Base-by-base conservation (phyloP, 495 filamentous ascomycete species). In the Hypoxylon fragiforme region DNA sequence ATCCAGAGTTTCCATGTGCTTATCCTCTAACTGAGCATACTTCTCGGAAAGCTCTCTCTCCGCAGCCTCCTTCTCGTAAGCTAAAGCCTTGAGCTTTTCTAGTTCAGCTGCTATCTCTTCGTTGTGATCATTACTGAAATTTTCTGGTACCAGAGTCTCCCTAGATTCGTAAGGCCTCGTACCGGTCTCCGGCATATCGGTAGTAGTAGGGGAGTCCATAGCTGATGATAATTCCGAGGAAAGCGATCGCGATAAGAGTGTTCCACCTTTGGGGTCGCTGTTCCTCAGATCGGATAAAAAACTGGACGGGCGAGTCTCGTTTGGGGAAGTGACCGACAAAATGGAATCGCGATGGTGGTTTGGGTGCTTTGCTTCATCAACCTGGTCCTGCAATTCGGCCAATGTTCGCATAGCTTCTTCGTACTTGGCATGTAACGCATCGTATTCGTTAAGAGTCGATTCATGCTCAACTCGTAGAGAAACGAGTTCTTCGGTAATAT, bases 221-320 rank as follows among this genome's bases (percentile, higher is more conserved):
- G 79, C 90, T 77, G 87, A 97, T 75, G 90, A 96, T 71, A 96
- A 85, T 73, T 97, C 92, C 83, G 91, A 92, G 54, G 89, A 96
- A 67, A 97, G 89, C 72, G 92, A 96, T 70, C 87, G 91, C 82
- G 90, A 91, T 65, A 81, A 85, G 75, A 89, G 89, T 73, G 77
- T 85, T 75, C 84, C 87, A 78, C 83, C 79, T 70, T 84, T 92
- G 68, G 80, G 78, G 62, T 85, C 87, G 74, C 81, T 85, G 74
- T 86, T 82, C 77, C 84, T 85, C 71, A 78, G 79, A 68, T 90
- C 86, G 57, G 83, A 91, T 89, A 97, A 88, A 91, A 96, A 96
- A 87, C 92, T 95, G 44, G 82, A 77, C 11, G 91, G 89, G 43
- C 91, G 79, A 8, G 84, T 84, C 34, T 80, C 70, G 38, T 81